These are phyloP conservation scores for Rhinocladiella similis DNA, from an alignment of 2,329 filamentous ascomycete species.

Conservation along the genomic window DNA sequence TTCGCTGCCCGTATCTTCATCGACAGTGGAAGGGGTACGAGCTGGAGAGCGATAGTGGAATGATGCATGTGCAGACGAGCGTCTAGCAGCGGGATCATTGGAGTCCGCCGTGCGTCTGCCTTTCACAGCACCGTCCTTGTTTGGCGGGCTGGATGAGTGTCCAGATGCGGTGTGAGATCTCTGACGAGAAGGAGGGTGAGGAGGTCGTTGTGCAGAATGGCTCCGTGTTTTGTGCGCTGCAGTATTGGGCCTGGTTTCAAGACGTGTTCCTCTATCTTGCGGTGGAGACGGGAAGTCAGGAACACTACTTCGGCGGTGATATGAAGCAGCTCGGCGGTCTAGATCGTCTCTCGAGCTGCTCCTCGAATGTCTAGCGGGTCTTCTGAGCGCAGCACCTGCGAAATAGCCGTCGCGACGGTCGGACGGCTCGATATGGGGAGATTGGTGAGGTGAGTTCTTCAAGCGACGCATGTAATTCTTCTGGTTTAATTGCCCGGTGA, in stretches of 20 bases:
- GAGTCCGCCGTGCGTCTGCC: slow-evolving; percentile 5
- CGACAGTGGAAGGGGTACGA: slow-evolving; percentile 21
- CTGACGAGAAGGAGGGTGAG: slow-evolving; percentile 17
- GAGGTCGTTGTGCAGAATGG: slow-evolving; percentile 26
- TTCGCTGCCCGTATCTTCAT: slow-evolving; percentile 28
- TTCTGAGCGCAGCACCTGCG: slow-evolving; percentile 9
- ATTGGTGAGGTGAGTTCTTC: slow-evolving; percentile 33
- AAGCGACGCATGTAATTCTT: slow-evolving; percentile 52
- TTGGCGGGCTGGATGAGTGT: background rate
- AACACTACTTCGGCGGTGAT: slow-evolving; percentile 27
- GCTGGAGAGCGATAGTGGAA: slow-evolving; percentile 20
- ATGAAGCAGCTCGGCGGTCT: slow-evolving; percentile 14
- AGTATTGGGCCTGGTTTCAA: slow-evolving; percentile 13
- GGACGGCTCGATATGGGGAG: slow-evolving; percentile 31
- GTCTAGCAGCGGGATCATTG: slow-evolving; percentile 11
- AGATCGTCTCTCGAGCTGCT: slow-evolving; percentile 23
- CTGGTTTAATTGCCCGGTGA: slow-evolving; percentile 67
- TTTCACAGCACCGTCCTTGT: slow-evolving; percentile 12
- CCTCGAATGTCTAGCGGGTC: slow-evolving; percentile 12
- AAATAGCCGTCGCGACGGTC: slow-evolving; percentile 29
- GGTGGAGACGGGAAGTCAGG: slow-evolving; percentile 26
- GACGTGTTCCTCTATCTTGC: slow-evolving; percentile 20
- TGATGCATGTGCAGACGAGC: slow-evolving; percentile 14
- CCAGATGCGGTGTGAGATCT: slow-evolving; percentile 23
- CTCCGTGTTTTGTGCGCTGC: slow-evolving; percentile 23